Conservation (phyloP, 140 eudicot genomes). For the Cichorium intybus region DNA sequence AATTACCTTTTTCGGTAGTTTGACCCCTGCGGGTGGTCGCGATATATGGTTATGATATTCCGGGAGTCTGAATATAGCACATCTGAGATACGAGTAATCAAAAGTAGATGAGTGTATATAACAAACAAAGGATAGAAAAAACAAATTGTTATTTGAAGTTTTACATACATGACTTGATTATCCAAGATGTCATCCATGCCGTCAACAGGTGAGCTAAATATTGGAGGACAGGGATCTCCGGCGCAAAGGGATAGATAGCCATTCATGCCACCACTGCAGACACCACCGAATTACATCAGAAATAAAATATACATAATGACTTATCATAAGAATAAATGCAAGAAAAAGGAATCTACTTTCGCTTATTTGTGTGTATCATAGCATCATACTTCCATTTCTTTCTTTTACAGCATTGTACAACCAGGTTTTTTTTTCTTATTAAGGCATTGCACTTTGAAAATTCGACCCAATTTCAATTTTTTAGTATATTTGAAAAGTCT, state of each 20-base stretch:
- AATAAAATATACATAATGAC: not conserved
- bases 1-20: slow-evolving; percentile 68
- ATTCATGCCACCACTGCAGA: slow-evolving; percentile 93
- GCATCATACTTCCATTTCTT: not conserved
- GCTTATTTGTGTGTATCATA: not conserved
- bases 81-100: slow-evolving; percentile 40
- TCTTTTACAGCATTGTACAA: not conserved
- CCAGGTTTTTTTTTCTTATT: too few relatives aligned
- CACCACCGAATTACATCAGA: slow-evolving; percentile 27
- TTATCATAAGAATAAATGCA: not conserved
- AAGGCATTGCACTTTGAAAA: not conserved
- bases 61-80: slow-evolving; percentile 78
- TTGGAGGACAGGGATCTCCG: slow-evolving; percentile 93
- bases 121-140: not conserved
- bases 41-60: slow-evolving; percentile 72
- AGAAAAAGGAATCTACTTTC: too few relatives aligned
- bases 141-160: slow-evolving; percentile 15
- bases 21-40: slow-evolving; percentile 68
- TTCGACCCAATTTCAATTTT: not conserved
- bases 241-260: slow-evolving; percentile 78
- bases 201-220: slow-evolving; percentile 73
- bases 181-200: slow-evolving; percentile 86
- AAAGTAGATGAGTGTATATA: not conserved
- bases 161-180: slow-evolving; percentile 81
- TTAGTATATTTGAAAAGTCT: too few relatives aligned